Base-by-base conservation (phyloP, 2,329 filamentous ascomycete genomes). In the Fusarium fracticaudum region DNA sequence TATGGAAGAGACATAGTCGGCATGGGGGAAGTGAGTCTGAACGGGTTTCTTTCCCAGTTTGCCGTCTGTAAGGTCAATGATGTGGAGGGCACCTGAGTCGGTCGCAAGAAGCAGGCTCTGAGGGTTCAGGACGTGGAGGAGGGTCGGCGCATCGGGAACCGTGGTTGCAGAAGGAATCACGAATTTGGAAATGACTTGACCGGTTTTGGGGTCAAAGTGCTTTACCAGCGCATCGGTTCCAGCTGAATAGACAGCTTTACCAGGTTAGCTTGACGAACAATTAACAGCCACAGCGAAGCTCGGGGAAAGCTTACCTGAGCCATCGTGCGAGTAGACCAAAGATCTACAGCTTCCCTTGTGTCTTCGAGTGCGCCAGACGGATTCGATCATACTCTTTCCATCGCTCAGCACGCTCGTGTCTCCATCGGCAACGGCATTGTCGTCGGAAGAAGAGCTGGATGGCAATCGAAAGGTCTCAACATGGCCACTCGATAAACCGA, bases 291-390 rank as follows among this genome's bases (percentile, higher is more conserved):
- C 8, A 38, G 12, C 5, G 29, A 18, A 6, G 37, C 8, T 24
- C 11, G 22, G 15, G 29, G 2, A 15, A 22, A 55, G 8, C 84
- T 87, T 83, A 86, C 91, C 87, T 74, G 89, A 85, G 22, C 96
- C 96, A 81, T 98, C 95, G 65, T 90, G 83, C 73, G 91, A 92
- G 83, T 95, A 98, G 9, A 88, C 91, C 63, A 98, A 85, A 69
- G 91, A 92, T 60, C 96, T 89, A 81, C 96, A 98, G 87, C 95
- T 98, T 18, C 95, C 96, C 86, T 98, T 97, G 85, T 99, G 96
- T 70, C 96, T 89, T 76, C 91, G 88, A 10, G 96, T 98, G 77
- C 90, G 90, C 96, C 96, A 99, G 68, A 91, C 85, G 1, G 92
- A 94, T 76, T 95, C 93, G 72, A 98, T 93, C 64, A 92, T 90